These are phyloP conservation scores for Cordyceps pruinosa DNA, from an alignment of 2,329 filamentous ascomycete genomes.

Conservation along the genomic window DNA sequence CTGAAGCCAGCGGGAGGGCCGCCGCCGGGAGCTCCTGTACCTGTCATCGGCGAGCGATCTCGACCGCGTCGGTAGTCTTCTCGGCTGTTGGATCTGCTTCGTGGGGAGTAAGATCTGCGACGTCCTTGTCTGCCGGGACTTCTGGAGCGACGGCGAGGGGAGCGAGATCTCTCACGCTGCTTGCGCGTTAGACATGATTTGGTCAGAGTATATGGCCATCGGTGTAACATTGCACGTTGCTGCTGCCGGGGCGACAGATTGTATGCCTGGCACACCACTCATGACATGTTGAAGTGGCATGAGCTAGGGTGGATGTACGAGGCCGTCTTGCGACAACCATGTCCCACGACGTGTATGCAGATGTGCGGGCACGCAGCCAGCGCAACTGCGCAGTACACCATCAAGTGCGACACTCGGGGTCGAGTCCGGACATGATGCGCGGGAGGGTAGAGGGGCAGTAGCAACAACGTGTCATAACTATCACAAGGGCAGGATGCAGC, in stretches of 20 bases:
- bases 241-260: neutral
- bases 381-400: neutral
- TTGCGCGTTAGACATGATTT: slow-evolving; percentile 22
- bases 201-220: slow-evolving; percentile 18
- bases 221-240: slow-evolving; percentile 21
- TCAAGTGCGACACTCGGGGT: neutral
- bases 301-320: neutral
- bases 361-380: neutral
- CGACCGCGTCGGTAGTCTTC: slow-evolving; percentile 68
- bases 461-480: neutral
- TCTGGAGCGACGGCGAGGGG: slow-evolving; percentile 74
- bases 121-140: slow-evolving; percentile 65
- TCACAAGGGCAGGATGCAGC: neutral
- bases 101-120: slow-evolving; percentile 72
- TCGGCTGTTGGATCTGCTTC: slow-evolving; percentile 67
- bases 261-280: neutral
- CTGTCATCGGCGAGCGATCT: slow-evolving; percentile 82
- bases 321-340: neutral
- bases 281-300: neutral
- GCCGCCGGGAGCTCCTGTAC: slow-evolving; percentile 60
- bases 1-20: slow-evolving; percentile 61
- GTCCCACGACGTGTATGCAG: neutral
- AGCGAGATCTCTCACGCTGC: slow-evolving; percentile 79
- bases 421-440: neutral
- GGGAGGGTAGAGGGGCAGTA: neutral